These are phyloP conservation scores for Chlorella sp. DNA, from an alignment of 139 green algal genomes.

Conservation along the genomic window DNA sequence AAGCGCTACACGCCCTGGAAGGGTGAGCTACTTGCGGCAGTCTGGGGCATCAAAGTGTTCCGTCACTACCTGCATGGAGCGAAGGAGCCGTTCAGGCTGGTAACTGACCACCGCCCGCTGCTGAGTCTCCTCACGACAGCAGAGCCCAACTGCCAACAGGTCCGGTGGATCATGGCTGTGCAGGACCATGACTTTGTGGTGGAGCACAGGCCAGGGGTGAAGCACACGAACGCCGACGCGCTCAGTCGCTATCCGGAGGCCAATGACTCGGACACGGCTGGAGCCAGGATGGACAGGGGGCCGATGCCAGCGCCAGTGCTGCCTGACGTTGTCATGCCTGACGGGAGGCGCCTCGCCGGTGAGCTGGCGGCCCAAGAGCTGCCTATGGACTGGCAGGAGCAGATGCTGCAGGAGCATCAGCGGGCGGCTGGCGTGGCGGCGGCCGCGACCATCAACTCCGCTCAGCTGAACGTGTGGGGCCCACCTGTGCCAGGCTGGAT, in stretches of 20 bases:
- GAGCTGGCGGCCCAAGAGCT: no score
- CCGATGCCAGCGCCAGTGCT: no score
- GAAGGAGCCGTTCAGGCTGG: background rate
- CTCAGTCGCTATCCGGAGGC: slow-evolving; percentile 2
- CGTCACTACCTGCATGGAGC: background rate
- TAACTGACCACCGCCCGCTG: background rate
- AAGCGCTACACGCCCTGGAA: slow-evolving; percentile 9
- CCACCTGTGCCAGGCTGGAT: no score
- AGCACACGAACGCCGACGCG: slow-evolving; percentile 1
- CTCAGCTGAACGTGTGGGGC: no score
- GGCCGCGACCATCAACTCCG: no score
- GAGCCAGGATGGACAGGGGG: slow-evolving; percentile 3
- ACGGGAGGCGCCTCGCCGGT: no score
- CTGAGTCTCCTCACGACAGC: background rate
- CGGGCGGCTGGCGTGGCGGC: no score
- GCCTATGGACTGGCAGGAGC: no score
- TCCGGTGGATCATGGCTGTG: slow-evolving; percentile 6
- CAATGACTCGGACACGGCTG: background rate
- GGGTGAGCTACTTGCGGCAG: slow-evolving; percentile 24
- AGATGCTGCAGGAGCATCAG: no score
- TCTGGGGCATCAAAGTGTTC: slow-evolving; percentile 16
- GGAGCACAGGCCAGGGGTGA: background rate
- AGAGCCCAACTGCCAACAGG: background rate
- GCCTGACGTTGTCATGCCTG: no score
- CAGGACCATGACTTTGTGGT: slow-evolving; percentile 5